Evolutionary conservation across 2,329 filamentous ascomycete genomes (phyloP).

Genomic region (Gaeumannomyces sp.): DNA sequence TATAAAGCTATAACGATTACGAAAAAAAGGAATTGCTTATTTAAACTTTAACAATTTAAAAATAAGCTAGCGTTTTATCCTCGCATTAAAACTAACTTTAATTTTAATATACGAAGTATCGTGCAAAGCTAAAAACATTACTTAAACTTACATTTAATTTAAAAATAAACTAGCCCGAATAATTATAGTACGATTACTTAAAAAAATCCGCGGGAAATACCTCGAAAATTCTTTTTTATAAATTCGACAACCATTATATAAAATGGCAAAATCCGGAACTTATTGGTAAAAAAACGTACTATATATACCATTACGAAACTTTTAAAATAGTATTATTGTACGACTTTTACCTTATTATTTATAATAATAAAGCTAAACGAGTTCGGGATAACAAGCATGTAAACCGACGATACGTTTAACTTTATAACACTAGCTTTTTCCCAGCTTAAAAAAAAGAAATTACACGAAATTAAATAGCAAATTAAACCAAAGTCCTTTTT

Average conservation of each 20-base stretch:
- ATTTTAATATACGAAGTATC: no score
- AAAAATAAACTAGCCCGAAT: no score
- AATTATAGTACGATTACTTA: not conserved
- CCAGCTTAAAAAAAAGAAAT: not conserved
- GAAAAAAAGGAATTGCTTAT: no score
- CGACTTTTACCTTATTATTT: not conserved
- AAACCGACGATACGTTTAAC: not conserved
- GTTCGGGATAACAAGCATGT: not conserved
- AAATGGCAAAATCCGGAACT: not conserved
- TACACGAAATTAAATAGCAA: not conserved
- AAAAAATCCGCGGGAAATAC: not conserved
- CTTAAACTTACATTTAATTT: no score
- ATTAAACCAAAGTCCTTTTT: not conserved
- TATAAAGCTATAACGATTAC: no score
- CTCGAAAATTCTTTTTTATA: not conserved
- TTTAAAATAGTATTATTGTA: not conserved
- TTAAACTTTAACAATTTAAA: no score
- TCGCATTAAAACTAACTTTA: no score
- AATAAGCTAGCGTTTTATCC: no score
- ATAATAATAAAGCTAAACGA: not conserved
- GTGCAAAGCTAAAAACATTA: no score
- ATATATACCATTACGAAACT: not conserved
- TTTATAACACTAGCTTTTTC: not conserved
- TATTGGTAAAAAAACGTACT: not conserved
- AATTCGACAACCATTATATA: no score